Evolutionary conservation across 2,329 filamentous ascomycete genomes (phyloP).

Genomic region (Xenoacremonium recifei): DNA sequence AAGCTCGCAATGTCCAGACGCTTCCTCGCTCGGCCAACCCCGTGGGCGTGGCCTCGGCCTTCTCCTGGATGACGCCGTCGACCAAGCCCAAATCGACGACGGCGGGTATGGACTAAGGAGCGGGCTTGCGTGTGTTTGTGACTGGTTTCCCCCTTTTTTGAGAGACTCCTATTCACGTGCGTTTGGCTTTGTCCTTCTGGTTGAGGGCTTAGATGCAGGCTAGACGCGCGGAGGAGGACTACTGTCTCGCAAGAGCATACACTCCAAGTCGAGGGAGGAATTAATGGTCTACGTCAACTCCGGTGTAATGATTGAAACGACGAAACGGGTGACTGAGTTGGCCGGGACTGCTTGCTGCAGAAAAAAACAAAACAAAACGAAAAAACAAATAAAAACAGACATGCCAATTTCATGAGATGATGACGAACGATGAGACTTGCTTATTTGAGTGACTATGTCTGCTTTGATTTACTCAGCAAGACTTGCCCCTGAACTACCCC

Average conservation of each 20-base stretch:
- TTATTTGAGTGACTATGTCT: no score
- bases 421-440: no score
- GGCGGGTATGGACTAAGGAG: slow-evolving; percentile 22
- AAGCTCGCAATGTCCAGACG: slow-evolving; percentile 37
- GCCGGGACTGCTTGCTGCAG: not conserved
- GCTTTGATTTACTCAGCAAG: no score
- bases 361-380: no score
- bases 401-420: no score
- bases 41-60: slow-evolving; percentile 87
- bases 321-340: not conserved
- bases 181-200: slow-evolving; percentile 6
- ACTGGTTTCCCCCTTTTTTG: not conserved
- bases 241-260: slow-evolving; percentile 9
- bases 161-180: not conserved
- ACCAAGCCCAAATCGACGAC: slow-evolving; percentile 36
- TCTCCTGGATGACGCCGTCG: slow-evolving; percentile 78
- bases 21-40: slow-evolving; percentile 71
- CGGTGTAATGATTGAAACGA: slow-evolving; percentile 13
- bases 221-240: slow-evolving; percentile 16
- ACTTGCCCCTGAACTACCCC: no score
- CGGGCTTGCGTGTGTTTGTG: not conserved
- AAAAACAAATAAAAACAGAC: no score
- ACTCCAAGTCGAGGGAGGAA: no score
- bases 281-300: slow-evolving; percentile 12
- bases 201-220: not conserved